Evolutionary conservation across 169 alveolate species (phyloP).

Genomic region (Plasmodium blacklocki): DNA sequence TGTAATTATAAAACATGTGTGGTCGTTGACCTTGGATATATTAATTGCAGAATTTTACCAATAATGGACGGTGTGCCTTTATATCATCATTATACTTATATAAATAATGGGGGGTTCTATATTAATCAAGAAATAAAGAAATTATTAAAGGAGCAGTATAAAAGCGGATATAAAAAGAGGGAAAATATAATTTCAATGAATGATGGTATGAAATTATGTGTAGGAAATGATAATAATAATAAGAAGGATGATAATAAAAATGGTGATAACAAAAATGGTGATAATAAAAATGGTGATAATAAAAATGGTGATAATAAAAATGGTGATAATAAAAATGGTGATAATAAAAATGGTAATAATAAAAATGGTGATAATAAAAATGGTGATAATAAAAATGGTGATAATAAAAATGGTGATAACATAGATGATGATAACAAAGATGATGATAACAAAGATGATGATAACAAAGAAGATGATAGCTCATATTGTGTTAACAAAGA

Average conservation of each 20-base stretch:
- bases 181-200: background rate
- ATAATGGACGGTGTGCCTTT: conserved; percentile 61
- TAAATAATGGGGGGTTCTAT: conserved; percentile 71
- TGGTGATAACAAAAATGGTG: background rate
- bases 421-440: background rate
- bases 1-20: conserved; percentile 73
- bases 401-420: background rate
- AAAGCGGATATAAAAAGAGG: conserved; percentile 9
- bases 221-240: background rate
- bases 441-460: too few species aligned
- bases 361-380: background rate
- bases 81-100: conserved; percentile 67
- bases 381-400: background rate
- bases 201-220: background rate
- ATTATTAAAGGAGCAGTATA: conserved; percentile 56
- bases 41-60: conserved; percentile 58
- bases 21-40: conserved; percentile 59
- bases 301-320: background rate
- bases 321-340: background rate
- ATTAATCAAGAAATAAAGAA: conserved; percentile 52
- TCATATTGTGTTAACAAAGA: background rate
- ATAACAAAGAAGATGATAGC: background rate
- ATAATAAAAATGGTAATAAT: background rate
- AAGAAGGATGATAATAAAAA: background rate
- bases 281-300: background rate